Conservation (phyloP, 192 early-diverging fungal species). For the Mortierella alpina region DNA sequence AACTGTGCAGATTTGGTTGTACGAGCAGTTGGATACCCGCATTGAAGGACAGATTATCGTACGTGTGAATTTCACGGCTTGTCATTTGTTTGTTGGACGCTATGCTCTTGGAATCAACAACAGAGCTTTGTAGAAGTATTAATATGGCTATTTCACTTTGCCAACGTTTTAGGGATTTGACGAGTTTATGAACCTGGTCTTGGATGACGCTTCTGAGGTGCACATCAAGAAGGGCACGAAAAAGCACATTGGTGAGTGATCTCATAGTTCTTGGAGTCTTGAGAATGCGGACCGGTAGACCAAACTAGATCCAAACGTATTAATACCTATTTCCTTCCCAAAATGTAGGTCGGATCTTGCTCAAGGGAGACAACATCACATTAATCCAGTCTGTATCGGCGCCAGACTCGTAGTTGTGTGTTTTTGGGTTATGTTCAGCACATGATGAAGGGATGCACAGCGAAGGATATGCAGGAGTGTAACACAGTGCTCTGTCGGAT, state of each 20-base stretch:
- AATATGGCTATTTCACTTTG: not conserved
- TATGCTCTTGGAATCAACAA: not conserved
- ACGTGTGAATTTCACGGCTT: conserved; percentile 26
- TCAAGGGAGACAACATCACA: conserved; percentile 98
- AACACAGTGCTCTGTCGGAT: too few species aligned
- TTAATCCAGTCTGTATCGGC: conserved; percentile 71
- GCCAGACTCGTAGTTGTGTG: conserved; percentile 30
- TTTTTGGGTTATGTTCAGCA: not conserved
- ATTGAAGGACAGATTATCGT: conserved; percentile 96
- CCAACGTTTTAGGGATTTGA: conserved; percentile 87
- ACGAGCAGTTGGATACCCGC: conserved; percentile 84
- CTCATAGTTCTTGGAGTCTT: not conserved
- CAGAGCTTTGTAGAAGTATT: not conserved
- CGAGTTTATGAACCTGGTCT: conserved; percentile 97
- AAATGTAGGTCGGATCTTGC: conserved; percentile 80
- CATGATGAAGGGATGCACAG: too few species aligned
- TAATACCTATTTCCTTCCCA: not conserved
- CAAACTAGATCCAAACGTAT: not conserved
- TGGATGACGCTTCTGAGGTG: conserved; percentile 91
- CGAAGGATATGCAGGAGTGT: too few species aligned
- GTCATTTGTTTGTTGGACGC: conserved; percentile 2
- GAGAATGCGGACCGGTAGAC: not conserved
- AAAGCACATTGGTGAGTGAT: conserved; percentile 74
- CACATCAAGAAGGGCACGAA: conserved; percentile 81
- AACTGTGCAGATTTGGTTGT: conserved; percentile 94